phyloP scores from a whole-genome alignment of 257 asterid species.

The Paraleonurus japonicus region DNA sequence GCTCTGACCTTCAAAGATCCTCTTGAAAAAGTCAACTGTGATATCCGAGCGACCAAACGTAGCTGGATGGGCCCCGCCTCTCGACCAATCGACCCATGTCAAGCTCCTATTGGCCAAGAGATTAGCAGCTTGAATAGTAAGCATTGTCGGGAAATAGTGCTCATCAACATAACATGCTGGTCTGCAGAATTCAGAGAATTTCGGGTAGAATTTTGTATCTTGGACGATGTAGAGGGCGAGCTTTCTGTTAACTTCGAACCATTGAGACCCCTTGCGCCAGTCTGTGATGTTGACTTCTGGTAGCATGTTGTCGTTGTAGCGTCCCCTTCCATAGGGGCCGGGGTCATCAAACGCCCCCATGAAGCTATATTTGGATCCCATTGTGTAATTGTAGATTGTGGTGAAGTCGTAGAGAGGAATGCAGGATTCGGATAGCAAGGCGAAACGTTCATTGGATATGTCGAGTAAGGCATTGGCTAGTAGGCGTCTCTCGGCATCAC shows the following conservation, averaged over 20 bases:
- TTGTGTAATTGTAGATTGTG: conserved; percentile 42
- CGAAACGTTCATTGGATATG: conserved; percentile 54
- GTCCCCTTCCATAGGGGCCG: conserved; percentile 68
- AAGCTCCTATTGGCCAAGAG: conserved; percentile 54
- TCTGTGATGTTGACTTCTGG: conserved; percentile 53
- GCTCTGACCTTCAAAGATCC: conserved; percentile 28
- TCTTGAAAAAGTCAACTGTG: conserved; percentile 42
- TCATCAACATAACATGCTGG: conserved; percentile 68
- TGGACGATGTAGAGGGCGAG: conserved; percentile 47
- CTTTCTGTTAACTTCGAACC: conserved; percentile 57
- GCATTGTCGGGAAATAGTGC: conserved; percentile 65
- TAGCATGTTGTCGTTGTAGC: conserved; percentile 51
- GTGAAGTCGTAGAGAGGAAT: conserved; percentile 56
- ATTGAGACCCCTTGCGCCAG: conserved; percentile 76
- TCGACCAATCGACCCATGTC: conserved; percentile 74
- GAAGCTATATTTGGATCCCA: conserved; percentile 50
- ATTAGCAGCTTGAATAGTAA: conserved; percentile 35
- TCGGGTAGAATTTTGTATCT: conserved; percentile 51
- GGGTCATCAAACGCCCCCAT: conserved; percentile 55
- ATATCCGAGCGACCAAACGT: conserved; percentile 52
- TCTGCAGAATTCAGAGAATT: conserved; percentile 53
- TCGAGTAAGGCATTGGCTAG: conserved; percentile 60
- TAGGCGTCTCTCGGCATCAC: conserved; percentile 66
- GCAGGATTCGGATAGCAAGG: conserved; percentile 63
- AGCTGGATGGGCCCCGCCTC: conserved; percentile 76